Conservation (phyloP, 371 early-diverging fungal species). For the Funneliformis caledonium region DNA sequence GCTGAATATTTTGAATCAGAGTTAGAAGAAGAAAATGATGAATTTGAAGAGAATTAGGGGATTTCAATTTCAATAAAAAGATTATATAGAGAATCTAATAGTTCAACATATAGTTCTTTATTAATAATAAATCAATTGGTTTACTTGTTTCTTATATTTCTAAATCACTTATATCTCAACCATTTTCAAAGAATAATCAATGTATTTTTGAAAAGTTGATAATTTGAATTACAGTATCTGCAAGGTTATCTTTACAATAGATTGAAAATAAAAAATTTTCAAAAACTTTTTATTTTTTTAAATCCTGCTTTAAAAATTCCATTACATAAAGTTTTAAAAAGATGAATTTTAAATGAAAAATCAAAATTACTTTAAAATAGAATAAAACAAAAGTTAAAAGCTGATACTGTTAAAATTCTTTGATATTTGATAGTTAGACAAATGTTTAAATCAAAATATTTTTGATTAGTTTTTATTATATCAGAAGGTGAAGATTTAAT, state of each 20-base stretch:
- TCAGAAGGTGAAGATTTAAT: conserved; percentile 2
- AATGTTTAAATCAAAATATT: conserved; percentile 34
- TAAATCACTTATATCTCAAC: neutral
- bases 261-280: neutral
- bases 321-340: neutral
- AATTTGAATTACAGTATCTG: conserved; percentile 12
- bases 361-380: neutral
- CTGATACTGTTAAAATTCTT: neutral
- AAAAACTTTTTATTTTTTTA: conserved; percentile 5
- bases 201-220: neutral
- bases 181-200: neutral
- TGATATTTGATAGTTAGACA: conserved; percentile 7
- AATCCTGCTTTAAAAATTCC: conserved; percentile 2
- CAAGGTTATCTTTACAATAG: neutral
- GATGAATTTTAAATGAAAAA: conserved; percentile 15
- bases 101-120: neutral
- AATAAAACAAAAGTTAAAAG: neutral
- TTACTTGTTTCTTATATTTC: neutral
- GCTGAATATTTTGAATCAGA: neutral
- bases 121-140: neutral
- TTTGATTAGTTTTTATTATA: conserved; percentile 16
- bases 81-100: neutral
- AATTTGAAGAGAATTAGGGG: neutral
- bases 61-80: neutral
- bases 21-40: neutral